Conservation (phyloP, 2,329 filamentous ascomycete genomes). For the Pezicula rhizophila region DNA sequence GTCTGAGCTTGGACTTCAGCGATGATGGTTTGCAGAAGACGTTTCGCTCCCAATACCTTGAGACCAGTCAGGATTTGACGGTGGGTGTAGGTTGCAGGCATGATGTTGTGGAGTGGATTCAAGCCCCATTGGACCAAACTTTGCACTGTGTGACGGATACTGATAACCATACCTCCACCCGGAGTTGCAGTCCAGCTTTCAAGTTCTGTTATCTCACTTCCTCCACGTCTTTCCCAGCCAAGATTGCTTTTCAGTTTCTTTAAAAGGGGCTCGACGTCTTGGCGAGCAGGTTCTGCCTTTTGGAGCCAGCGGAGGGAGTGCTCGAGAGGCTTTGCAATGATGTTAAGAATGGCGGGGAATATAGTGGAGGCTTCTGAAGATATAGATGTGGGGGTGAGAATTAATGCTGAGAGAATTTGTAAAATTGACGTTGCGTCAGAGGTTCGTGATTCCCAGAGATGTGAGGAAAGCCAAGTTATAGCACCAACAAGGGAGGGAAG, state of each 20-base stretch:
- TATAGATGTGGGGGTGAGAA: conserved; percentile 59
- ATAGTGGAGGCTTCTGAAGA: conserved; percentile 62
- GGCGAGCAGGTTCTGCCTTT: conserved; percentile 58
- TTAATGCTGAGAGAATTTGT: conserved; percentile 65
- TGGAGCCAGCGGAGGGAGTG: conserved; percentile 62
- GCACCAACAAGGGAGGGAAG: conserved; percentile 73
- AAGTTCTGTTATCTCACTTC: conserved; percentile 59
- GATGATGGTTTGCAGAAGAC: conserved; percentile 55
- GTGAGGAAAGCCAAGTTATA: conserved; percentile 63
- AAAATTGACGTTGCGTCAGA: conserved; percentile 61
- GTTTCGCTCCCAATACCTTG: conserved; percentile 55
- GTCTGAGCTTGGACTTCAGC: conserved; percentile 62
- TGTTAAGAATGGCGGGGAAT: conserved; percentile 65
- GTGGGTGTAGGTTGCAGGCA: conserved; percentile 65
- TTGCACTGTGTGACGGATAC: conserved; percentile 56
- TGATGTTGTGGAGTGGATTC: conserved; percentile 46
- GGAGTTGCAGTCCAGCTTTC: conserved; percentile 58
- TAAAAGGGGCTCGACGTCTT: conserved; percentile 64
- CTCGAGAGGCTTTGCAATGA: conserved; percentile 64
- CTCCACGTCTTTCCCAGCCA: conserved; percentile 53
- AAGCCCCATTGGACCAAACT: conserved; percentile 62
- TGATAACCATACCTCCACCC: conserved; percentile 48
- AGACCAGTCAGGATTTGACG: conserved; percentile 58
- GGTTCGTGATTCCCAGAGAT: conserved; percentile 59
- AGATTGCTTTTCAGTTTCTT: conserved; percentile 55